Conservation (phyloP, 495 filamentous ascomycete species). For the Hypoxylon rickii region DNA sequence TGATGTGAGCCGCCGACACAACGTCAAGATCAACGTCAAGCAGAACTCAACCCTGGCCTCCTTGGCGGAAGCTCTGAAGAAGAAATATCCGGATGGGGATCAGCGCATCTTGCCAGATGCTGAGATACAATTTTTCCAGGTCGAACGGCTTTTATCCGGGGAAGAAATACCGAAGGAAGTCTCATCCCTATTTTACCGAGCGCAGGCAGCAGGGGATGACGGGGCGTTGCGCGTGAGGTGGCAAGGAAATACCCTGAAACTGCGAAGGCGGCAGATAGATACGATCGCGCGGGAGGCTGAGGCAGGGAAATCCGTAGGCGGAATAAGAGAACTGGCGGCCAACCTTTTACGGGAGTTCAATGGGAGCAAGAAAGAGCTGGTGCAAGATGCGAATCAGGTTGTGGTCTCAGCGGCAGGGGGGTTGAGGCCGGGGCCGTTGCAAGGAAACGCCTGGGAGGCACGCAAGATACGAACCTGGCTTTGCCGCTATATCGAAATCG, state of each 20-base stretch:
- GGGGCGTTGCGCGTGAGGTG: conserved; percentile 14
- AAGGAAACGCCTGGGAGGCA: conserved; percentile 42
- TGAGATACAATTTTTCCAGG: conserved; percentile 21
- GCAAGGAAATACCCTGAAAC: conserved; percentile 2
- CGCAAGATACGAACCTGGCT: conserved; percentile 38
- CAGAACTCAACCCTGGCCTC: conserved; percentile 3
- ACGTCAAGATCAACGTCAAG: conserved; percentile 7
- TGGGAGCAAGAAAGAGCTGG: background rate
- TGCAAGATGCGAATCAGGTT: conserved; percentile 33
- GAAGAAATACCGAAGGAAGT: conserved; percentile 10
- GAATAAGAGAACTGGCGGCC: conserved; percentile 18
- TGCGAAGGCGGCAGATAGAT: conserved; percentile 14
- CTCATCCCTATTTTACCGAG: conserved; percentile 14
- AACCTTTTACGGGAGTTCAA: conserved; percentile 6
- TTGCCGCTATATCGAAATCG: conserved; percentile 40
- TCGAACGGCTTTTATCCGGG: conserved; percentile 5
- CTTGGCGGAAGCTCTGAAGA: conserved; percentile 4
- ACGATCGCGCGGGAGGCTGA: conserved; percentile 9
- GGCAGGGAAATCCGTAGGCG: conserved; percentile 19
- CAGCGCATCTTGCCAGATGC: conserved; percentile 13
- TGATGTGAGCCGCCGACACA: background rate
- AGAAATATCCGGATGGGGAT: conserved; percentile 7
- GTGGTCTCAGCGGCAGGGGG: conserved; percentile 38
- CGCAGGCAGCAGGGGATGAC: conserved; percentile 15
- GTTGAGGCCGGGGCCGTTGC: conserved; percentile 33